A percentile compares a stretch with the other conserved stretches of the same genome.
phyloP scores from a whole-genome alignment of 2,329 filamentous ascomycete species.

The Neonectria ditissima region DNA sequence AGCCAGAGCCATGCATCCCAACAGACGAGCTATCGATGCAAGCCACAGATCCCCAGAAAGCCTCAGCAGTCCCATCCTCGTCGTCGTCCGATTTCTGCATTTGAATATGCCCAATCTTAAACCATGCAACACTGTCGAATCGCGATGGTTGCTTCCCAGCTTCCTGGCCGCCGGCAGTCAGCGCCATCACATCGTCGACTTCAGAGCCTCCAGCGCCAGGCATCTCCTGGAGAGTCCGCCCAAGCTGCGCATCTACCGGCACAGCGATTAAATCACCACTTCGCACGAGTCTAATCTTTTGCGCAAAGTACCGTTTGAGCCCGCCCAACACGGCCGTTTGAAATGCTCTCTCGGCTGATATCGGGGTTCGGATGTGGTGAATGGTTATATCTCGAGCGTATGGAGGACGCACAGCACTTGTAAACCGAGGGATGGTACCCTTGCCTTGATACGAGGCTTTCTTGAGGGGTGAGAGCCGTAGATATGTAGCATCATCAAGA shows the following conservation, averaged over 20 bases:
- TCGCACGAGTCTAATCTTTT: conserved; percentile 83
- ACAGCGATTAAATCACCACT: conserved; percentile 90
- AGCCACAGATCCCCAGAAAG: conserved; percentile 86
- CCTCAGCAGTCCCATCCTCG: conserved; percentile 71
- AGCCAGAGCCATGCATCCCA: conserved; percentile 91
- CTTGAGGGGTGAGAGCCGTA: conserved; percentile 80
- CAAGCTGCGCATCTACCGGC: conserved; percentile 86
- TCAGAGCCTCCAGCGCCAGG: conserved; percentile 68
- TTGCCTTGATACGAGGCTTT: conserved; percentile 62
- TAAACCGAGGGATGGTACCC: conserved; percentile 67
- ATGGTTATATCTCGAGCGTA: conserved; percentile 83
- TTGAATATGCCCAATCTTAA: conserved; percentile 83
- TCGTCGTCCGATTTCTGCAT: conserved; percentile 65
- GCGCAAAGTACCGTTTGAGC: conserved; percentile 89
- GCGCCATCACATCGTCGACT: conserved; percentile 76
- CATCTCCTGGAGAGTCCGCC: conserved; percentile 83
- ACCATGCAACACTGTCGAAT: conserved; percentile 84
- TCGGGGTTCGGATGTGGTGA: conserved; percentile 87
- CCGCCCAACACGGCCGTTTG: conserved; percentile 89
- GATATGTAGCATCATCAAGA: conserved; percentile 79
- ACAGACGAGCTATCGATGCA: conserved; percentile 89
- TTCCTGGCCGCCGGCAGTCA: conserved; percentile 57
- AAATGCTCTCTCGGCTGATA: conserved; percentile 85
- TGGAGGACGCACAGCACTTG: conserved; percentile 66
- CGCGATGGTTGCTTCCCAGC: conserved; percentile 44